Percentiles rank a stretch among this genome's conserved stretches.
phyloP scores from a whole-genome alignment of 768 basidiomycete species.

The Tricholoma furcatifolium region DNA sequence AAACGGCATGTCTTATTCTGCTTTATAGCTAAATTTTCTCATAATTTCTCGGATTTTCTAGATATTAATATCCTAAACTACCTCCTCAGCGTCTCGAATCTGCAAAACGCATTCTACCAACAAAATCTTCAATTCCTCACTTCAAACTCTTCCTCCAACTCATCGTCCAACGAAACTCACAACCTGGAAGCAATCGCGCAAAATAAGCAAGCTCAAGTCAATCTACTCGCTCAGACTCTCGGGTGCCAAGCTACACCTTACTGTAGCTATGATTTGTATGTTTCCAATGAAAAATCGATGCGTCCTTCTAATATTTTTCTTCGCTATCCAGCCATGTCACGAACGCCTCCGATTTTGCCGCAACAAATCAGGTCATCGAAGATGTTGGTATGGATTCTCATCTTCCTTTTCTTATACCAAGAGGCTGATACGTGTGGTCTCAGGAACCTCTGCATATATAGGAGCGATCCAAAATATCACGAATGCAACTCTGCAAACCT shows the following conservation, averaged over 20 bases:
- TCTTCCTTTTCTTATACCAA: no score
- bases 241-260: slow-evolving; percentile 42
- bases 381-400: slow-evolving; percentile 8
- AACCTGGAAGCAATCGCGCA: slow-evolving; percentile 13
- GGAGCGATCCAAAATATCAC: slow-evolving; percentile 42
- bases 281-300: background rate
- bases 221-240: slow-evolving; percentile 25
- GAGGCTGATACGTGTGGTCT: background rate
- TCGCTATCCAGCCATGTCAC: slow-evolving; percentile 7
- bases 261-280: slow-evolving; percentile 53
- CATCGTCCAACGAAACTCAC: slow-evolving; percentile 10
- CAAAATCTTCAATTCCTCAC: slow-evolving; percentile 14
- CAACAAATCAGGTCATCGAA: slow-evolving; percentile 13
- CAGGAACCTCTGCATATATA: slow-evolving; percentile 44
- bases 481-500: slow-evolving; percentile 35
- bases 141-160: slow-evolving; percentile 13
- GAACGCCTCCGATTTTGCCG: slow-evolving; percentile 13
- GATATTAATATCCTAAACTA: slow-evolving; percentile 14
- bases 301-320: background rate
- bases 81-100: slow-evolving; percentile 10
- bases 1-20: slow-evolving; percentile 10
- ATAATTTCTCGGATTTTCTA: slow-evolving; percentile 8
- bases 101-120: slow-evolving; percentile 18
- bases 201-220: slow-evolving; percentile 15
- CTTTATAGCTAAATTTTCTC: no score